These are phyloP conservation scores for Arthrinium phaeospermum DNA, from an alignment of 2,329 filamentous ascomycete species.

Conservation along the genomic window DNA sequence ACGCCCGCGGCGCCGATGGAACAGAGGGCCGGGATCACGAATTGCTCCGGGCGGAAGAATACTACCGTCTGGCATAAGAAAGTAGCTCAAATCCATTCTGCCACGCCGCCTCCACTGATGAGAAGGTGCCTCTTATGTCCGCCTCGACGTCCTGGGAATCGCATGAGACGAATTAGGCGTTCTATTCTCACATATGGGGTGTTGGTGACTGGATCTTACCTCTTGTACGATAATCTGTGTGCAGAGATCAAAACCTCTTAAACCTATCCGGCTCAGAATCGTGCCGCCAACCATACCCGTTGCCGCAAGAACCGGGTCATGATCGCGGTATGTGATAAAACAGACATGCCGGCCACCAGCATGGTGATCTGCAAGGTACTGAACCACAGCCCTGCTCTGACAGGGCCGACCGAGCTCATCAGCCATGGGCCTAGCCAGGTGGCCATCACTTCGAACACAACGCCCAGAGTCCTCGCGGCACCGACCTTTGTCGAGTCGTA, in stretches of 20 bases:
- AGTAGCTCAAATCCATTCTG: constrained; percentile 75
- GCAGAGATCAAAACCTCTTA: constrained; percentile 67
- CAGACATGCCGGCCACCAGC: constrained; percentile 49
- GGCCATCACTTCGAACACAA: constrained; percentile 62
- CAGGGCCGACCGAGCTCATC: constrained; percentile 59
- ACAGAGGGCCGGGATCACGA: constrained; percentile 66
- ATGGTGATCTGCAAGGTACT: constrained; percentile 70
- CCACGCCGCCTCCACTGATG: constrained; percentile 68
- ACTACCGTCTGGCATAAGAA: constrained; percentile 70
- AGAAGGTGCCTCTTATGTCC: constrained; percentile 69
- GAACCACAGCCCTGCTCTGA: constrained; percentile 74
- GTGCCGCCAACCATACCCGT: constrained; percentile 55
- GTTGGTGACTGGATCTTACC: constrained; percentile 41
- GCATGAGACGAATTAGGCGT: neutral
- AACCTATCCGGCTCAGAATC: constrained; percentile 62
- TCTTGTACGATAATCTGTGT: constrained; percentile 67
- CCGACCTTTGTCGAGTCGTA: constrained; percentile 59
- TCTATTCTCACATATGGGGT: neutral
- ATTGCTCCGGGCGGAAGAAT: constrained; percentile 67
- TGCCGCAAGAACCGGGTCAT: constrained; percentile 44
- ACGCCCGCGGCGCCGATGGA: constrained; percentile 58
- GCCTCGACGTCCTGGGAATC: constrained; percentile 55
- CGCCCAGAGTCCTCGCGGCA: constrained; percentile 56
- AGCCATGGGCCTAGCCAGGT: constrained; percentile 65
- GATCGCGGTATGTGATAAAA: constrained; percentile 21